Evolutionary conservation across 768 basidiomycete genomes (phyloP).

Genomic region (Gloeostereum incarnatum): DNA sequence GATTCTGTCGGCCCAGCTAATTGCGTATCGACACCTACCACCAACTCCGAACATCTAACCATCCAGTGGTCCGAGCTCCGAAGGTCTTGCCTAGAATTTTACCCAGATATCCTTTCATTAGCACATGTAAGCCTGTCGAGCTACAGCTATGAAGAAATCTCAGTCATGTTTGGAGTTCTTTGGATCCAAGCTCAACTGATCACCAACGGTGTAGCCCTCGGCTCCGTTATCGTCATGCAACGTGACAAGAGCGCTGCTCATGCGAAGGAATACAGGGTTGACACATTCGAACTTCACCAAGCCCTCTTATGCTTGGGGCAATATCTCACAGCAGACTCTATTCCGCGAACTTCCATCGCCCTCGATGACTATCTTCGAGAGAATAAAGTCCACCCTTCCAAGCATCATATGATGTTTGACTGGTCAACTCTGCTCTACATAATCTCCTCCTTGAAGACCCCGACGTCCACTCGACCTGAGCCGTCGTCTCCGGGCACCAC

Average conservation of each 20-base stretch:
- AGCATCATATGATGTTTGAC: slow-evolving; percentile 52
- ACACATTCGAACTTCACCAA: slow-evolving; percentile 55
- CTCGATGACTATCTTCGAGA: slow-evolving; percentile 47
- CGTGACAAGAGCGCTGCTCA: slow-evolving; percentile 18
- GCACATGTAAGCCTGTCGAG: slow-evolving; percentile 34
- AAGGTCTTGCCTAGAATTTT: slow-evolving; percentile 46
- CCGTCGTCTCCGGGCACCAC: slow-evolving; percentile 20
- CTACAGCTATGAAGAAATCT: slow-evolving; percentile 61
- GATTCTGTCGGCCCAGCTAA: no score
- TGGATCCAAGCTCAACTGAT: slow-evolving; percentile 64
- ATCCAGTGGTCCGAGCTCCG: slow-evolving; percentile 46
- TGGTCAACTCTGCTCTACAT: slow-evolving; percentile 60
- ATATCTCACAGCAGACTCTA: slow-evolving; percentile 33
- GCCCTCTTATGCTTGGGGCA: slow-evolving; percentile 42
- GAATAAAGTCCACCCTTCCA: slow-evolving; percentile 27
- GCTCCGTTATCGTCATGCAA: slow-evolving; percentile 49
- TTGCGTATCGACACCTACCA: no score
- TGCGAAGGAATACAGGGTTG: slow-evolving; percentile 22
- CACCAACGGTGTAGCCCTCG: slow-evolving; percentile 53
- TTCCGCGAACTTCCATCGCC: slow-evolving; percentile 30
- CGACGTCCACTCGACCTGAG: slow-evolving; percentile 15
- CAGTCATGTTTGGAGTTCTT: slow-evolving; percentile 47
- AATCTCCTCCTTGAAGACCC: slow-evolving; percentile 45
- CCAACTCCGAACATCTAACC: slow-evolving; percentile 37
- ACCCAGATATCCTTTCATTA: slow-evolving; percentile 31